These are phyloP conservation scores for Amaranthus cruentus DNA, from an alignment of 148 eudicot genomes.

Conservation along the genomic window DNA sequence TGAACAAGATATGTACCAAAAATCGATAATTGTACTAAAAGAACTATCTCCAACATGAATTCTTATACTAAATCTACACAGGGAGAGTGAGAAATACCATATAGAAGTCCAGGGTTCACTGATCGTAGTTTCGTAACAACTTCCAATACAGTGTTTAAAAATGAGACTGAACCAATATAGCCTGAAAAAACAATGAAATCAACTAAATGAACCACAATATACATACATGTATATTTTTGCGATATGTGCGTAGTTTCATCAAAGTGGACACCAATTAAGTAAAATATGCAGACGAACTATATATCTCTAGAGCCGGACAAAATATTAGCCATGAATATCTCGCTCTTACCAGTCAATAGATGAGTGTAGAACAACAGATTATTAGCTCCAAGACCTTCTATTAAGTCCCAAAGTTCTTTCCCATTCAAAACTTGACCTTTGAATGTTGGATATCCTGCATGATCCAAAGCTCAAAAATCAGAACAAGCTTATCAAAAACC, in stretches of 20 bases:
- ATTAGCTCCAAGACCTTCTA: slow-evolving; percentile 92
- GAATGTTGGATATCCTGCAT: slow-evolving; percentile 92
- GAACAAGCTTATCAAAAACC: neutral
- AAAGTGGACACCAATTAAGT: neutral
- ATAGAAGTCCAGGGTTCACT: slow-evolving; percentile 78
- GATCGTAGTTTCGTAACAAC: slow-evolving; percentile 78
- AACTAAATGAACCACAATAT: neutral
- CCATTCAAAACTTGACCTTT: slow-evolving; percentile 95
- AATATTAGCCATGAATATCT: neutral
- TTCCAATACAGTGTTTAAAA: slow-evolving; percentile 70
- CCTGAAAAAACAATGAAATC: slow-evolving; percentile 49
- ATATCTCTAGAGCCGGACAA: neutral
- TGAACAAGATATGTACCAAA: neutral
- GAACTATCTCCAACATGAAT: neutral
- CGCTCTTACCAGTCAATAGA: slow-evolving; percentile 73
- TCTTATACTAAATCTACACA: neutral
- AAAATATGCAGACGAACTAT: neutral
- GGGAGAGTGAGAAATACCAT: slow-evolving; percentile 40
- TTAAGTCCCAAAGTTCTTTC: slow-evolving; percentile 72
- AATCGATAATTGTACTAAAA: neutral
- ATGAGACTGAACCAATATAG: slow-evolving; percentile 92
- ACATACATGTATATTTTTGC: neutral
- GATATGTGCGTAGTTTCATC: neutral
- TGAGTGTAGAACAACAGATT: slow-evolving; percentile 82
- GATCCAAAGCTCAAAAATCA: slow-evolving; percentile 18